Percentiles rank a stretch among this genome's conserved stretches.
These are phyloP conservation scores for Citropsis articulata DNA, from an alignment of 345 rosid genomes.

Conservation along the genomic window DNA sequence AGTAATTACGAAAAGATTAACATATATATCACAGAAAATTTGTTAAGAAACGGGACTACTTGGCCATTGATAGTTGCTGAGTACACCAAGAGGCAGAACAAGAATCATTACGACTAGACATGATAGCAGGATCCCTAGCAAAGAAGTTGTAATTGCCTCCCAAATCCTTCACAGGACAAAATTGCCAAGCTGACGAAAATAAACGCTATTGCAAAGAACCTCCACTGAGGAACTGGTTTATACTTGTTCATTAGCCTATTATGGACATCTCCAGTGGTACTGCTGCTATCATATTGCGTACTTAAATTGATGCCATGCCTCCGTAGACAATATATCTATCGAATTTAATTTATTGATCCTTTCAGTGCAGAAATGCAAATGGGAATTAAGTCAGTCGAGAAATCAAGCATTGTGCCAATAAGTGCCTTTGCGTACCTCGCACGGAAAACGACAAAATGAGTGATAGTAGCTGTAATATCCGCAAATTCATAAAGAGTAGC, in stretches of 20 bases:
- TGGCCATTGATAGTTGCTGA: conserved; percentile 36
- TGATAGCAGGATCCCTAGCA: conserved; percentile 42
- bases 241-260: conserved; percentile 43
- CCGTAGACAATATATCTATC: neutral
- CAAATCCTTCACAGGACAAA: conserved; percentile 26
- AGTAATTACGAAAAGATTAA: neutral
- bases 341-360: neutral
- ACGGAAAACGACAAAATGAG: conserved; percentile 28
- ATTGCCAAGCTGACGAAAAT: conserved; percentile 14
- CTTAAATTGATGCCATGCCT: conserved; percentile 25
- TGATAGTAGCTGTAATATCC: conserved; percentile 13
- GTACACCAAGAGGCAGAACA: conserved; percentile 35
- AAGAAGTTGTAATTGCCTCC: conserved; percentile 33
- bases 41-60: conserved; percentile 26
- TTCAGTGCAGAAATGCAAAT: neutral
- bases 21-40: neutral
- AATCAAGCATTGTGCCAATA: conserved; percentile 2
- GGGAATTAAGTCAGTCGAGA: neutral
- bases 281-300: conserved; percentile 4
- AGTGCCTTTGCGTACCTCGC: conserved; percentile 1
- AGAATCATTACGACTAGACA: conserved; percentile 24
- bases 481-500: conserved; percentile 29
- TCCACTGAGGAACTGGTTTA: conserved; percentile 38
- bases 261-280: conserved; percentile 29
- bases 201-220: conserved; percentile 28